phyloP scores from a whole-genome alignment of 2,329 filamentous ascomycete genomes.

The Arthroderma uncinatum region DNA sequence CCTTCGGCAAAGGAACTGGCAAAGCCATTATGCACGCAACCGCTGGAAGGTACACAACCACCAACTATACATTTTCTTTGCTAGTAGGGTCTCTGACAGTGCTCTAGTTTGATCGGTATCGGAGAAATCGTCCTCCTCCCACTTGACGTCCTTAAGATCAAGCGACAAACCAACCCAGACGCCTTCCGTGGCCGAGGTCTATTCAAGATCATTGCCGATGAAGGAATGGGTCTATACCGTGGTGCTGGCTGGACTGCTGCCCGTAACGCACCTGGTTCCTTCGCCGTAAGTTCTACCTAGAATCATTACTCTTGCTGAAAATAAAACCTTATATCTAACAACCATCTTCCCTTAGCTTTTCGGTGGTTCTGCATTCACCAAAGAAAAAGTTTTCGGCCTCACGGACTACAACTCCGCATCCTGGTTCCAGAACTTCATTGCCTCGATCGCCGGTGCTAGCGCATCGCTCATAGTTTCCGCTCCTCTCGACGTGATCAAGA shows the following conservation, averaged over 20 bases:
- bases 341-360: constrained; percentile 57
- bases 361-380: constrained; percentile 91
- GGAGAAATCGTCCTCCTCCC: constrained; percentile 93
- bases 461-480: constrained; percentile 95
- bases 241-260: constrained; percentile 97
- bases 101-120: constrained; percentile 72
- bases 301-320: constrained; percentile 13
- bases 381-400: constrained; percentile 86
- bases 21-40: constrained; percentile 98
- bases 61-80: background rate
- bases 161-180: constrained; percentile 97
- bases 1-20: constrained; percentile 92
- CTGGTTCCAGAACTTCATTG: constrained; percentile 95
- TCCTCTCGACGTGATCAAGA: constrained; percentile 95
- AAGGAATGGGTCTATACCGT: constrained; percentile 90
- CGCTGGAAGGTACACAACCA: constrained; percentile 61
- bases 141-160: constrained; percentile 97
- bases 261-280: constrained; percentile 90
- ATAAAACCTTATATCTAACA: constrained; percentile 12
- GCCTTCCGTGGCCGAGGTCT: constrained; percentile 91
- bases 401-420: constrained; percentile 88
- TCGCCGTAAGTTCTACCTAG: constrained; percentile 57
- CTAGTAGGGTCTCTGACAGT: constrained; percentile 9
- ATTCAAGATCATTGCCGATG: constrained; percentile 78
- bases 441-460: constrained; percentile 87